These are phyloP conservation scores for Paracamarosporium sp. DNA, from an alignment of 2,329 filamentous ascomycete genomes.

Conservation along the genomic window DNA sequence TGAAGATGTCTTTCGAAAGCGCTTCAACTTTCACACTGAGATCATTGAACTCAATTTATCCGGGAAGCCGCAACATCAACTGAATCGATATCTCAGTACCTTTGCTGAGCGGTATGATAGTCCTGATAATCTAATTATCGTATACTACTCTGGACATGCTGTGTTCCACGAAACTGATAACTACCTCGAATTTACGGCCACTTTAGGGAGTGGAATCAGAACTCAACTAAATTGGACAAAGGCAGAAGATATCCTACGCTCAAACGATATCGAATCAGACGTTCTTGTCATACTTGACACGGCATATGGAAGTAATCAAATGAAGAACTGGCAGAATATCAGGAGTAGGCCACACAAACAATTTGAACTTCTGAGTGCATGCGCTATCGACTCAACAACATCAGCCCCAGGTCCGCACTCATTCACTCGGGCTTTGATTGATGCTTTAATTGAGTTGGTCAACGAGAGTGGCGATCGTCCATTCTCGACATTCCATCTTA, in stretches of 20 bases:
- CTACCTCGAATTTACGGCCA: constrained; percentile 33
- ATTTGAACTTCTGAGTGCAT: constrained; percentile 42
- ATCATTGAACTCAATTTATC: constrained; percentile 39
- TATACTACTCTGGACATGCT: constrained; percentile 50
- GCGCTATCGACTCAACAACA: constrained; percentile 33
- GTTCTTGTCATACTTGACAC: constrained; percentile 48
- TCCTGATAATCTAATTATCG: constrained; percentile 40
- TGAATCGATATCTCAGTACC: constrained; percentile 29
- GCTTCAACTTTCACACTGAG: constrained; percentile 37
- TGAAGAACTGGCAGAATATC: neutral
- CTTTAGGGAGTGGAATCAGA: constrained; percentile 14
- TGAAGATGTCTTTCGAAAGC: constrained; percentile 31
- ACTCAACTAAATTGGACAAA: constrained; percentile 41
- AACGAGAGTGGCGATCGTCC: constrained; percentile 23
- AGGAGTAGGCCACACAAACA: constrained; percentile 16
- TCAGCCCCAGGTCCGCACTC: constrained; percentile 34
- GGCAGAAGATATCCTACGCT: constrained; percentile 33
- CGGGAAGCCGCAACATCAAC: constrained; percentile 41
- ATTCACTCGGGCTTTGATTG: constrained; percentile 43
- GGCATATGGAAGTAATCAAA: constrained; percentile 30
- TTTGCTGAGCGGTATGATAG: constrained; percentile 39
- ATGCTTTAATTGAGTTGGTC: constrained; percentile 30
- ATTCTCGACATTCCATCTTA: constrained; percentile 38
- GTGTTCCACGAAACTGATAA: constrained; percentile 26
- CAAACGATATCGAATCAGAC: constrained; percentile 39